Conservation (phyloP, 495 filamentous ascomycete species). For the Hypoxylon trugodes region DNA sequence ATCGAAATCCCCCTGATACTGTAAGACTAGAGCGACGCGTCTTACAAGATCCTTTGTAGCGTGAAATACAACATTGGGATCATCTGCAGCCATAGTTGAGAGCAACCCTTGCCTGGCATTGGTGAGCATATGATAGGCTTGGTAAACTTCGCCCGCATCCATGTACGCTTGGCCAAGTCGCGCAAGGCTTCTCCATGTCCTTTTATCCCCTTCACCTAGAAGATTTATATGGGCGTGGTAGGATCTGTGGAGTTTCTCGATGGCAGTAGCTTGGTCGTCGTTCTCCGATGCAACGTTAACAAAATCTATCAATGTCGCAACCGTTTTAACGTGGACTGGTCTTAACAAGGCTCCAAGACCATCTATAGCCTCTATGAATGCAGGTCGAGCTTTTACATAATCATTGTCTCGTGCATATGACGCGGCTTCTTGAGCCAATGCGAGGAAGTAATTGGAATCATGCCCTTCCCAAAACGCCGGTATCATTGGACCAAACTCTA, state of each 20-base stretch:
- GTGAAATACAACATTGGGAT: not conserved
- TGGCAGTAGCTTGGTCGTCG: not conserved
- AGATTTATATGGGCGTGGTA: not conserved
- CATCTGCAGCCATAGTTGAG: not conserved
- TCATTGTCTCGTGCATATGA: not conserved
- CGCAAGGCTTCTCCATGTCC: not conserved
- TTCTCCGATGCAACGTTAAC: not conserved
- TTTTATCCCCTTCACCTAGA: not conserved
- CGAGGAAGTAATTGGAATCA: not conserved
- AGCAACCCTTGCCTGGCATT: not conserved
- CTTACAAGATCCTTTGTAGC: not conserved
- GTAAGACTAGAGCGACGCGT: not conserved
- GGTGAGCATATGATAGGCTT: not conserved
- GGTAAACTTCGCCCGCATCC: not conserved
- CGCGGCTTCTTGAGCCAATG: not conserved
- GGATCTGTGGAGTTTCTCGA: not conserved
- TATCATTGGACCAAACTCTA: not conserved
- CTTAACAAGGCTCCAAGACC: not conserved
- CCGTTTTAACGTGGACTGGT: not conserved
- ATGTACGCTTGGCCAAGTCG: not conserved
- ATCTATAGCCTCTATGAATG: not conserved
- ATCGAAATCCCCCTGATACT: not conserved
- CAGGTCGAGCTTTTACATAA: not conserved
- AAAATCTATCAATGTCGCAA: not conserved
- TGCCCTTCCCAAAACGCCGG: not conserved